These are phyloP conservation scores for Heterobasidion occidentale DNA, from an alignment of 1,284 basidiomycete genomes.

Conservation along the genomic window DNA sequence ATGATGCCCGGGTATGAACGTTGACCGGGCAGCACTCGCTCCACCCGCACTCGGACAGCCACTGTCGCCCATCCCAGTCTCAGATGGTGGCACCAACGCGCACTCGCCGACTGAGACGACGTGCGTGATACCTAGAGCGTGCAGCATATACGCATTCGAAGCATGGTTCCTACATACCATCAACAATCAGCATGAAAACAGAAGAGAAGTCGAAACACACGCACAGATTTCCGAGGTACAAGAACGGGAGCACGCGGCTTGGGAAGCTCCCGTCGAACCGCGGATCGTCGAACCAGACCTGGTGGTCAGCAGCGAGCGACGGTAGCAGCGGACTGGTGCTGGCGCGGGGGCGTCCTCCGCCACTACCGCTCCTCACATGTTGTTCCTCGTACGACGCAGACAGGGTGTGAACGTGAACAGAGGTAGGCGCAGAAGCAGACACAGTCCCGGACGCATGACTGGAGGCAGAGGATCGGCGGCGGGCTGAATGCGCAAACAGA, in stretches of 20 bases:
- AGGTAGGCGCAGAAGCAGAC: not conserved
- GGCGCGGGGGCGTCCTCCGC: conserved; percentile 40
- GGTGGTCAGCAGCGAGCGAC: conserved; percentile 58
- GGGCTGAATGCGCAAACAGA: no score
- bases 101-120: conserved; percentile 97
- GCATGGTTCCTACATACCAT: conserved; percentile 73
- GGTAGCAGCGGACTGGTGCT: conserved; percentile 61
- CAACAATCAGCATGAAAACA: conserved; percentile 8
- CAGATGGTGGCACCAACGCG: conserved; percentile 68
- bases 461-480: not conserved
- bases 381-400: conserved; percentile 11
- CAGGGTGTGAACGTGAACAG: conserved; percentile 5
- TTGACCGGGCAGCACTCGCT: not conserved
- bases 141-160: conserved; percentile 91
- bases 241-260: conserved; percentile 86
- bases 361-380: conserved; percentile 6
- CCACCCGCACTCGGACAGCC: conserved; percentile 16
- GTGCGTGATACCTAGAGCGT: conserved; percentile 93
- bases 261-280: conserved; percentile 96
- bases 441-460: not conserved
- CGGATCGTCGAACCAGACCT: conserved; percentile 88
- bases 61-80: conserved; percentile 12
- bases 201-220: conserved; percentile 21
- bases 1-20: conserved; percentile 29
- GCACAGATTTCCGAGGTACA: conserved; percentile 93